phyloP scores from a whole-genome alignment of 306 rosid genomes.

The Vigna angularis region DNA sequence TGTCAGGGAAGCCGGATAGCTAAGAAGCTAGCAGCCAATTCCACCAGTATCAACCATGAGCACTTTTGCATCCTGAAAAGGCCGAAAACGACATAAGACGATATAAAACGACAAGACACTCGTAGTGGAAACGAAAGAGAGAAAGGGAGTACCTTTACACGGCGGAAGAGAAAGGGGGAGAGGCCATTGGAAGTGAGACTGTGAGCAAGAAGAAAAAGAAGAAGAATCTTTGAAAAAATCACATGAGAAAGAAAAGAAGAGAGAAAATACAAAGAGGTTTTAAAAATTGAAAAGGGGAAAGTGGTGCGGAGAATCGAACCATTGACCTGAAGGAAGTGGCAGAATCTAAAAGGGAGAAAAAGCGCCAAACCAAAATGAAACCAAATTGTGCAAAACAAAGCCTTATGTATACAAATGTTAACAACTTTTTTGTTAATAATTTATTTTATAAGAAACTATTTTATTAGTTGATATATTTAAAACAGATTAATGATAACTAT shows the following conservation, averaged over 20 bases:
- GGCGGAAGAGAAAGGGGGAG: slow-evolving; percentile 53
- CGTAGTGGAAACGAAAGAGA: neutral
- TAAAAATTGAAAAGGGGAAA: neutral
- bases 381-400: neutral
- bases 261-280: neutral
- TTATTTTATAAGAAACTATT: too few relatives aligned
- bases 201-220: neutral
- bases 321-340: slow-evolving; percentile 24
- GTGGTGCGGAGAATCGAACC: slow-evolving; percentile 40
- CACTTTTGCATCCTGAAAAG: slow-evolving; percentile 77
- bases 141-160: slow-evolving; percentile 57
- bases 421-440: too few relatives aligned
- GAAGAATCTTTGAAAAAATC: slow-evolving; percentile 50
- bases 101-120: neutral
- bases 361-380: slow-evolving; percentile 11
- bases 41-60: slow-evolving; percentile 99
- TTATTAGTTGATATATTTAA: too few relatives aligned
- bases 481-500: too few relatives aligned
- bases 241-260: slow-evolving; percentile 30
- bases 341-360: slow-evolving; percentile 37
- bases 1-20: slow-evolving; percentile 92
- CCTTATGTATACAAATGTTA: too few relatives aligned
- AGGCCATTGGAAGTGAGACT: slow-evolving; percentile 65
- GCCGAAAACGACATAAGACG: neutral
- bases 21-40: slow-evolving; percentile 97